Evolutionary conservation across 2,329 filamentous ascomycete genomes (phyloP), one percentile per base, ranked within the genome.

Genomic region (Fusarium continuum): DNA sequence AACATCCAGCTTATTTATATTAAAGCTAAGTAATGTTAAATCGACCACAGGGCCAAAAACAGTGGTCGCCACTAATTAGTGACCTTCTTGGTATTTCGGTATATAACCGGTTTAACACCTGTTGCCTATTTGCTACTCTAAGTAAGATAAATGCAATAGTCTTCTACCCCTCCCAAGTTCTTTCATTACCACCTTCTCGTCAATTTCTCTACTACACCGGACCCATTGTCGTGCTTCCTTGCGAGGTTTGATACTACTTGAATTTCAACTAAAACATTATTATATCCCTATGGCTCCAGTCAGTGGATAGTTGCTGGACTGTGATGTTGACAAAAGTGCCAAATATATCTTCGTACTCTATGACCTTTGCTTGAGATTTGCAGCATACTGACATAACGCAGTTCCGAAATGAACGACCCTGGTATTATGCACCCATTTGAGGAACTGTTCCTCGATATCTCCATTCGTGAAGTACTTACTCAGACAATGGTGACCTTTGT

Each of bases 281-380:
- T 19, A 17, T 17, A 34, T 19, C 8, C 16, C 17, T 17, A 17
- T 19, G 8, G 10, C 9, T 10, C 4, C 3, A 17, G 6, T 11
- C n/a, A 34, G 10, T 6, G 6, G 3, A 17, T n/a, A 14, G 8
- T 16, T 8, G 16, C n/a, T 4, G 5, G 4, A 19, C 8, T 8
- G 19, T 19, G 17, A 19, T 6, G 5, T 20, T 35, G 9, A 35
- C 32, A 13, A 19, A 10, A 13, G 10, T 38, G 8, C 13, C 19
- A 8, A 22, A 23, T 10, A 9, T 39, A 25, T 4, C 13, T 16
- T 8, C 13, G 20, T 39, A 39, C 13, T 7, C 8, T 6, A 8
- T 11, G 10, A 0, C 3, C 10, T 2, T 25, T n/a, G 1, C 19
- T 14, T 4, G 6, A 13, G 8, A n/a, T 2, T 16, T 6, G 1